phyloP scores from a whole-genome alignment of 2,329 filamentous ascomycete genomes.

The Colletotrichum eremochloae region DNA sequence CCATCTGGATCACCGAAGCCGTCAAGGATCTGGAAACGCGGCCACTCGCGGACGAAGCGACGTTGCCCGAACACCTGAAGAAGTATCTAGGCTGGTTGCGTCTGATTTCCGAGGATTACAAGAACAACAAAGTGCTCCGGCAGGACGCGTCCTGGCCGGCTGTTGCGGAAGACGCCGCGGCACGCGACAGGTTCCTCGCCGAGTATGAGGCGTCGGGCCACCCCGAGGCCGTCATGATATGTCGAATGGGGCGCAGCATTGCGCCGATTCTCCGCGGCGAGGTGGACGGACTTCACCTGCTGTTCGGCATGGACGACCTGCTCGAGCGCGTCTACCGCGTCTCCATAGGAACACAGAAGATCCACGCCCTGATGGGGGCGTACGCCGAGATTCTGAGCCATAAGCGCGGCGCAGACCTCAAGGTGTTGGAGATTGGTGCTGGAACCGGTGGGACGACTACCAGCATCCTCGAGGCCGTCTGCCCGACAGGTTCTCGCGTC shows the following conservation, averaged over 20 bases:
- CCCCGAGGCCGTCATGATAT: constrained; percentile 22
- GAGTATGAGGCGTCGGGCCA: constrained; percentile 14
- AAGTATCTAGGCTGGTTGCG: neutral
- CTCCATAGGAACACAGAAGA: constrained; percentile 24
- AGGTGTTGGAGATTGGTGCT: neutral
- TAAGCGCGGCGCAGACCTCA: neutral
- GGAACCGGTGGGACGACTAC: constrained; percentile 15
- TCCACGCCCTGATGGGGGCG: constrained; percentile 20
- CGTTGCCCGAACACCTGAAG: neutral
- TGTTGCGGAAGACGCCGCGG: constrained; percentile 11
- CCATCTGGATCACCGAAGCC: constrained; percentile 22
- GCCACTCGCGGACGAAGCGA: constrained; percentile 18
- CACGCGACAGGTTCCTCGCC: constrained; percentile 21
- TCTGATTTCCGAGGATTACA: neutral
- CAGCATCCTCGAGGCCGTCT: constrained; percentile 19
- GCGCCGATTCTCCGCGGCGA: constrained; percentile 22
- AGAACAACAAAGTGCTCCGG: neutral
- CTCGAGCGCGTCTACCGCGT: constrained; percentile 27
- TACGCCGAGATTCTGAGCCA: neutral
- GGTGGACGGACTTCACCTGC: constrained; percentile 21
- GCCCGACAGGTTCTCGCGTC: constrained; percentile 10
- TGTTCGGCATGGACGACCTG: constrained; percentile 25
- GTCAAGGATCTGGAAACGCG: constrained; percentile 16
- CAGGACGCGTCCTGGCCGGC: neutral
- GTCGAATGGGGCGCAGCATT: constrained; percentile 19